Evolutionary conservation across 2,329 filamentous ascomycete species (phyloP).

Genomic region (Calonectria multiphialidica): DNA sequence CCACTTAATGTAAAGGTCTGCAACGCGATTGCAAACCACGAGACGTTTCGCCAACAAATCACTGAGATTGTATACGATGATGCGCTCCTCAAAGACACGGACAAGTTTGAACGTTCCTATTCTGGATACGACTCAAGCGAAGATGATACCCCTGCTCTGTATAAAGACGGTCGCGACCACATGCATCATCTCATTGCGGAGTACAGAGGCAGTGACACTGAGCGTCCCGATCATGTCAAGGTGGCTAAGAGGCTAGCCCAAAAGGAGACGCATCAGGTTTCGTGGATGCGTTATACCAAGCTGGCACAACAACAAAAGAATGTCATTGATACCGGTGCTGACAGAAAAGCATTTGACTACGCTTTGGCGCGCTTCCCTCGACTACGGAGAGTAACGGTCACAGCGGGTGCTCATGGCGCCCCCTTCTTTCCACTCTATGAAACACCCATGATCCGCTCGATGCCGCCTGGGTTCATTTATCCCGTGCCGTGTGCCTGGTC

Average conservation of each 20-base stretch:
- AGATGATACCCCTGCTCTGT: too few relatives aligned
- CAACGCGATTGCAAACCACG: slow-evolving; percentile 51
- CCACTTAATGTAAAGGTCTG: slow-evolving; percentile 53
- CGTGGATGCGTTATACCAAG: too few relatives aligned
- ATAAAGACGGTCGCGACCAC: too few relatives aligned
- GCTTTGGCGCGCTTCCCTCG: not conserved
- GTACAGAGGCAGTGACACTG: not conserved
- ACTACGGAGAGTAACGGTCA: not conserved
- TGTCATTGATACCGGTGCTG: not conserved
- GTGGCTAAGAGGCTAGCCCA: not conserved
- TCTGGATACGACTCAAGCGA: too few relatives aligned
- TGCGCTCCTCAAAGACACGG: slow-evolving; percentile 11
- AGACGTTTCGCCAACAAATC: slow-evolving; percentile 47
- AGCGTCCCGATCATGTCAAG: not conserved
- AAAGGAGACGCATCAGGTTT: not conserved
- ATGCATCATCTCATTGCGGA: too few relatives aligned
- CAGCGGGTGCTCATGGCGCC: not conserved
- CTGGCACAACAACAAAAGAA: not conserved
- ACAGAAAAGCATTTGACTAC: not conserved
- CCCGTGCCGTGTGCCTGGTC: not conserved
- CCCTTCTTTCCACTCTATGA: not conserved
- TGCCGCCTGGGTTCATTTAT: not conserved
- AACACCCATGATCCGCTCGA: not conserved
- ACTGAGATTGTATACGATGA: slow-evolving; percentile 55
- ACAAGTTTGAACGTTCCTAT: not conserved